Evolutionary conservation across 495 filamentous ascomycete genomes (phyloP), one percentile per base, ranked within the genome.

Genomic region (Friedmanniomyces simplex): DNA sequence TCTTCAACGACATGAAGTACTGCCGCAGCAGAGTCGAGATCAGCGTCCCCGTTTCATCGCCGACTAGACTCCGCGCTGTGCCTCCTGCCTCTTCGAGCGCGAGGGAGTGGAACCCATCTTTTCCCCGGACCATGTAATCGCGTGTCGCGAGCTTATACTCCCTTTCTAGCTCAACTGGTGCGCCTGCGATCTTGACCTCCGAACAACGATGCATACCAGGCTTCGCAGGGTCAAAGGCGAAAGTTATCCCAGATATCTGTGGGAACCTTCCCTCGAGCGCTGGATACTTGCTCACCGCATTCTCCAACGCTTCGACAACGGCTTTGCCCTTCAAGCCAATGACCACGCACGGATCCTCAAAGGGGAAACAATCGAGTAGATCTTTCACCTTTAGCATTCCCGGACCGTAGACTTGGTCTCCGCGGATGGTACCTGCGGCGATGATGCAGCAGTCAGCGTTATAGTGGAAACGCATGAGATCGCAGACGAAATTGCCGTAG

Each of bases 281-380:
- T 1, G 90, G 90, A 57, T 90, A 81, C 53, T 82, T 80, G 30
- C 81, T 83, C 18, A 96, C 77, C 0, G 83, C 80, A 57, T 95
- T 96, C 68, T 96, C 89, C 2, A 95, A 67, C 8, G 90, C 90
- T 14, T 82, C 82, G 55, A 80, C 71, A 50, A 96, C 77, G 0
- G 79, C 83, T 51, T 78, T 71, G 0, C 90, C 90, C 1, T 67
- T 73, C 12, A 87, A 72, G 24, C 78, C 81, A 43, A 95, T 72
- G 1, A 93, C 82, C 0, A 95, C 83, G 3, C 91, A 85, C 0
- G 90, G 91, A 53, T 96, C 90, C 64, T 95, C 90, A 59, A 96
- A 96, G 0, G 90, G 90, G 65, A 96, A 96, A 60, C 67, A 68
- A 41, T 68, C 63, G 49, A 73, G 65, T 13, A 96, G 78, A 64